Conservation (phyloP, 2,329 filamentous ascomycete species). For the Aspergillus sp. region DNA sequence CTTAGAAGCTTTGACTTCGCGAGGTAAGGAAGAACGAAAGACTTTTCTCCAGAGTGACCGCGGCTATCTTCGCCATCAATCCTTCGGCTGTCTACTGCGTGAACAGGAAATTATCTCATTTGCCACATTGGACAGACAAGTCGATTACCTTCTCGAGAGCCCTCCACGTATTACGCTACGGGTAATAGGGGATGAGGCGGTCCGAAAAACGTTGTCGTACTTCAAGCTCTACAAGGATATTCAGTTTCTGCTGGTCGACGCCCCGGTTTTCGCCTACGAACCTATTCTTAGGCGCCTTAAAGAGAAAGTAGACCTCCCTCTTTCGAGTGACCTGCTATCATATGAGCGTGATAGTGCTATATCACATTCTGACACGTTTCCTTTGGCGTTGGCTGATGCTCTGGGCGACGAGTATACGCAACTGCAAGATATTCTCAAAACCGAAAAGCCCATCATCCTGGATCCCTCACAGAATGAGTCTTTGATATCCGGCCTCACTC, state of each 20-base stretch:
- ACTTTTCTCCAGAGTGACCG: conserved; percentile 49
- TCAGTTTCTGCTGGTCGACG: conserved; percentile 61
- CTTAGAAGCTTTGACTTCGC: conserved; percentile 33
- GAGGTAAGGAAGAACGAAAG: conserved; percentile 38
- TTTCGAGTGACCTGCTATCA: conserved; percentile 55
- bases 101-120: conserved; percentile 59
- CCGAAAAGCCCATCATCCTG: conserved; percentile 36
- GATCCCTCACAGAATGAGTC: conserved; percentile 59
- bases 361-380: conserved; percentile 13
- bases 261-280: conserved; percentile 67
- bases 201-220: conserved; percentile 50
- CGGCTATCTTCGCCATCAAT: conserved; percentile 57
- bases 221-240: conserved; percentile 40
- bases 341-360: conserved; percentile 21
- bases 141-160: conserved; percentile 40
- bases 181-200: conserved; percentile 48
- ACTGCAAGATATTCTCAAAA: conserved; percentile 31
- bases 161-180: conserved; percentile 54
- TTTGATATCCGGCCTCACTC: conserved; percentile 54
- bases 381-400: conserved; percentile 7
- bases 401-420: conserved; percentile 20
- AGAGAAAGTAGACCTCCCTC: conserved; percentile 54
- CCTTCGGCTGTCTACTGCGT: conserved; percentile 61
- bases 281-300: conserved; percentile 64
- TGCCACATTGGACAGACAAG: conserved; percentile 56